These are phyloP conservation scores for Azolla pinnata DNA, from an alignment of 75 land plant genomes.

Conservation along the genomic window DNA sequence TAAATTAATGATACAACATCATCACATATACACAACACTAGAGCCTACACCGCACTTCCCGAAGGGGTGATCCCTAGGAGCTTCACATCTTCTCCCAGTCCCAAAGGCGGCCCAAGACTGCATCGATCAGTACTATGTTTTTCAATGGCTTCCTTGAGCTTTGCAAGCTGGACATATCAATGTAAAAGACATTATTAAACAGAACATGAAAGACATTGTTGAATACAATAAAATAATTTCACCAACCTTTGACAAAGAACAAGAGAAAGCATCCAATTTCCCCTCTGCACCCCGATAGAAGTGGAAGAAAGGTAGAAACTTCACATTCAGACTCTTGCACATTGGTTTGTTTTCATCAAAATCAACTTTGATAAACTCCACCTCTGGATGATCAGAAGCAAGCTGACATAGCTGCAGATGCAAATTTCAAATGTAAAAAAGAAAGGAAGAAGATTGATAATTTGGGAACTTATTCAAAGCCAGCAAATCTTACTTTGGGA, in stretches of 20 bases:
- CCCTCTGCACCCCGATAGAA: constrained; percentile 96
- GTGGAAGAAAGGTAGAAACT: constrained; percentile 86
- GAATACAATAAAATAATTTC: too few species aligned
- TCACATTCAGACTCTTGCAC: constrained; percentile 85
- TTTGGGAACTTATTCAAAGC: background rate
- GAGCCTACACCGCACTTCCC: background rate
- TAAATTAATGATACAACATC: background rate
- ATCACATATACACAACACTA: background rate
- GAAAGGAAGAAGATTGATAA: background rate
- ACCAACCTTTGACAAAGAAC: constrained; percentile 74
- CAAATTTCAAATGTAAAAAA: background rate
- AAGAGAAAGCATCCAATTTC: constrained; percentile 70
- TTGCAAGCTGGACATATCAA: constrained; percentile 48
- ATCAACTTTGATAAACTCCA: constrained; percentile 50
- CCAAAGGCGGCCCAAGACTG: constrained; percentile 70
- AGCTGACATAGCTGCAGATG: constrained; percentile 56
- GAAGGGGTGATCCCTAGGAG: background rate
- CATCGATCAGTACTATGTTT: constrained; percentile 65
- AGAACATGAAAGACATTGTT: too few species aligned
- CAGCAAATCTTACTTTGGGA: constrained; percentile 52
- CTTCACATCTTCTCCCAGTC: constrained; percentile 38
- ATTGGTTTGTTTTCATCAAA: constrained; percentile 95
- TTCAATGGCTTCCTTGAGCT: constrained; percentile 64
- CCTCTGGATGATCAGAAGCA: constrained; percentile 64
- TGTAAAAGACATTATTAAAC: background rate